Evolutionary conservation across 768 basidiomycete genomes (phyloP), one percentile per base, ranked within the genome.

Genomic region (Paxillus rubicundulus): DNA sequence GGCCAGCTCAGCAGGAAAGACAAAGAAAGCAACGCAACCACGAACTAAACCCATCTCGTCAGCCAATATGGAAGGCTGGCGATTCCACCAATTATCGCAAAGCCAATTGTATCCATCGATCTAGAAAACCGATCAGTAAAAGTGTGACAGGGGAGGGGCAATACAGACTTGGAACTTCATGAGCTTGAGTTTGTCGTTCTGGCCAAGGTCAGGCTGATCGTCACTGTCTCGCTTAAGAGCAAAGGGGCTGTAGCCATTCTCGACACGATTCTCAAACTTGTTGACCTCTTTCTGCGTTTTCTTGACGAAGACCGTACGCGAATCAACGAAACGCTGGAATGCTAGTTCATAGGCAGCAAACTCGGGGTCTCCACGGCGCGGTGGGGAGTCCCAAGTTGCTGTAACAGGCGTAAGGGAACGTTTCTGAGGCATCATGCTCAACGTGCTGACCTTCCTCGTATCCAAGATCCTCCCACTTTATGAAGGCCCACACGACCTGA

Each of bases 361-460:
- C 8, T 78, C 77, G 1, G 72, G 61, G 45, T 86, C 85, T 16
- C 70, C 75, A 8, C 57, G 63, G 9, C 78, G 79, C 33, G 92
- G 92, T 1, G 95, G 92, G 16, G 92, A 83, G 70, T 97, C 94
- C 91, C 92, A 96, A 10, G 89, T 85, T n/a, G 90, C 93, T 96
- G 60, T 38, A 42, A 27, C 32, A 17, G 16, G 43, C 20, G 20
- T 59, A 41, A 49, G 45, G 5, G 36, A 39, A 41, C 53, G 45
- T 32, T 55, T 51, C 44, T 46, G n/a, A 39, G 2, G 9, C 16
- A 8, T 36, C 6, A 28, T 36, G 37, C 16, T 34, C 21, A 40
- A 38, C 44, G 28, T 52, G 65, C 81, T 48, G 52, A 91, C 95
- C 85, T 76, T 93, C 88, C 18, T 96, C 89, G 55, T 98, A 97